phyloP scores from a whole-genome alignment of 441 rosid genomes.

The Adansonia rubrostipa region DNA sequence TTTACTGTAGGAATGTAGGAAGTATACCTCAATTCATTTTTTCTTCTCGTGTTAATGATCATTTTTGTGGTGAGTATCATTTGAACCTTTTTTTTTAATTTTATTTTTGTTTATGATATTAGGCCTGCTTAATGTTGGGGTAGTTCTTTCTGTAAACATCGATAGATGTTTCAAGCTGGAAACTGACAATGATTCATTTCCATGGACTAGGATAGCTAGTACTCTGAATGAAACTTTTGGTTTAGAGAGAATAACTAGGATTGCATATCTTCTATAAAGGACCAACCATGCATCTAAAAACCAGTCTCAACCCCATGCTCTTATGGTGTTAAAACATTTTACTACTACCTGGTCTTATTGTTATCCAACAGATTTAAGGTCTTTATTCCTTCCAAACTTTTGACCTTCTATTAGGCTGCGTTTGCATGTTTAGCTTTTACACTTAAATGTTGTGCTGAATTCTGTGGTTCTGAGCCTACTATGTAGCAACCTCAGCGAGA shows the following conservation, averaged over 20 bases:
- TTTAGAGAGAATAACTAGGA: neutral
- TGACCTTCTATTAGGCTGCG: neutral
- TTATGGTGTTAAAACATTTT: neutral
- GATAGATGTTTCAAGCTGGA: conserved; percentile 2
- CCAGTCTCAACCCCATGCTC: neutral
- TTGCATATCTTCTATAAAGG: neutral
- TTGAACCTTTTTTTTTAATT: neutral
- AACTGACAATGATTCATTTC: neutral
- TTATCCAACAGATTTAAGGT: neutral
- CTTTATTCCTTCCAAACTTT: conserved; percentile 4
- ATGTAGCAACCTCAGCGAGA: neutral
- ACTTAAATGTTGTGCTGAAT: neutral
- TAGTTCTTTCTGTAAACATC: neutral
- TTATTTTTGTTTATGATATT: neutral
- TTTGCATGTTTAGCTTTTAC: neutral
- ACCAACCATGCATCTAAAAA: neutral
- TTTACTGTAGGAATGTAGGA: conserved; percentile 84
- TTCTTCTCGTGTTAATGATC: conserved; percentile 83
- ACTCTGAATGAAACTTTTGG: too few relatives aligned
- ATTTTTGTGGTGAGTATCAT: conserved; percentile 64
- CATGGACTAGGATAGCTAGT: neutral
- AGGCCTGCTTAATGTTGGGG: neutral
- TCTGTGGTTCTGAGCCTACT: neutral
- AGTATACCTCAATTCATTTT: conserved; percentile 70
- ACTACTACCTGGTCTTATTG: neutral